Conservation (phyloP, 805 yeast genomes). For the Hanseniaspora lindneri region DNA sequence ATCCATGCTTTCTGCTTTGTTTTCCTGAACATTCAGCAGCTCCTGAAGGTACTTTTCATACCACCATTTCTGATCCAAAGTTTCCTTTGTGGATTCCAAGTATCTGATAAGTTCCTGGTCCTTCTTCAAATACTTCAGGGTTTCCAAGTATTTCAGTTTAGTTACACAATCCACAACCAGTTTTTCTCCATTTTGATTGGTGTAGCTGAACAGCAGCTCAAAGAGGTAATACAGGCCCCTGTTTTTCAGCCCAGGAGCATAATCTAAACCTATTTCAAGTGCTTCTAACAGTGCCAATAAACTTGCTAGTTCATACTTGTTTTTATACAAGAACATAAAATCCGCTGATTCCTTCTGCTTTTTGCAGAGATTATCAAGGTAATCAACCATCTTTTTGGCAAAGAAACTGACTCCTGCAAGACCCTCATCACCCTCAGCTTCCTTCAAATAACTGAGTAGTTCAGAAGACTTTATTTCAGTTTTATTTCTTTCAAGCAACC, state of each 20-base stretch:
- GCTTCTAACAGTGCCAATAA: neutral
- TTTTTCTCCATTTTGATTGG: slow-evolving; percentile 20
- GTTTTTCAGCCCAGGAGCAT: slow-evolving; percentile 20
- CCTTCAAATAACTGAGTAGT: neutral
- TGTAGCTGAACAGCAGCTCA: slow-evolving; percentile 32
- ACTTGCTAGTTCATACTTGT: neutral
- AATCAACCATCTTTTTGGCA: neutral
- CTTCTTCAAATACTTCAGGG: slow-evolving; percentile 31
- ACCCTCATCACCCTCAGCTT: neutral
- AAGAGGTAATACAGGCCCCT: slow-evolving; percentile 34
- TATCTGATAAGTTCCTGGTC: slow-evolving; percentile 31
- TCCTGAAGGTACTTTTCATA: slow-evolving; percentile 26
- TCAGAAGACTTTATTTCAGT: neutral
- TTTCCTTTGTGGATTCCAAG: slow-evolving; percentile 29
- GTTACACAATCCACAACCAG: slow-evolving; percentile 40
- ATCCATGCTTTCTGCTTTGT: neutral
- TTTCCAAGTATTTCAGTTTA: slow-evolving; percentile 39
- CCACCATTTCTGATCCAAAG: slow-evolving; percentile 42
- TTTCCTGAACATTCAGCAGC: neutral
- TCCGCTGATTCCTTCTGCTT: neutral
- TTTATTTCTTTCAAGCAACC: neutral
- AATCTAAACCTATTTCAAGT: neutral
- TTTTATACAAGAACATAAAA: neutral
- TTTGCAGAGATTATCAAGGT: neutral
- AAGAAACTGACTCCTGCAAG: neutral